Evolutionary conservation across 192 early-diverging fungal species (phyloP), one percentile per base, ranked within the genome.

Genomic region (Thamnidium elegans): DNA sequence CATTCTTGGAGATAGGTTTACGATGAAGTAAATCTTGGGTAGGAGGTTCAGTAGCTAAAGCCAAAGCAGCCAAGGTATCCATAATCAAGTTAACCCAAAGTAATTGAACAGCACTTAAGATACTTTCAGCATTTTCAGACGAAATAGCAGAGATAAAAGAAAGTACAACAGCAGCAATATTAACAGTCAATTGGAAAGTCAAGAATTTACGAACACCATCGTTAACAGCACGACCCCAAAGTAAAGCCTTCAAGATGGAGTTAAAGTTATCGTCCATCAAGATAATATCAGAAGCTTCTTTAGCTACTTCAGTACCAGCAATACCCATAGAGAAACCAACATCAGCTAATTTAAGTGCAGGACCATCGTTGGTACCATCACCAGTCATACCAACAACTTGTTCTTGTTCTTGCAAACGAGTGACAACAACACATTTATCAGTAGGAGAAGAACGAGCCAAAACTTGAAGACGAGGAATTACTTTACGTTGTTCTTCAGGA

Each of bases 11-110:
- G 26, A 88, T 84, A 17, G 96, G 96, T 54, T 83, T 78, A 43
- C 94, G 87, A 43, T 89, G 75, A 44, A 98, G 78, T 46, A 98
- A 79, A 1, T 89, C 93, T 39, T 86, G 85, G 20, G 91, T 93
- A 26, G 94, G 94, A 26, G 88, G 87, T 63, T 98, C 96, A 3
- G 91, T 93, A 20, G 92, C 92, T 30, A 97, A 83, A 11, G 92
- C 93, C 32, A 95, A 82, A 14, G 93, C 94, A 20, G 94, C 92
- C 30, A 95, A 81, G 3, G 93, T 92, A 72, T 94, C 92, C 92
- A 94, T 94, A 69, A 95, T 94, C 78, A 97, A 77, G 76, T 95
- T 97, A 42, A 97, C 86, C 92, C 92, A 97, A 58, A 97, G 84
- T 71, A 97, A 78, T 75, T 97, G 95, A 51, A 96, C 88, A 10